Percentiles rank a stretch among this genome's conserved stretches.
These are phyloP conservation scores for Nicotiana tomentosiformis DNA, from an alignment of 257 asterid genomes.

Conservation along the genomic window DNA sequence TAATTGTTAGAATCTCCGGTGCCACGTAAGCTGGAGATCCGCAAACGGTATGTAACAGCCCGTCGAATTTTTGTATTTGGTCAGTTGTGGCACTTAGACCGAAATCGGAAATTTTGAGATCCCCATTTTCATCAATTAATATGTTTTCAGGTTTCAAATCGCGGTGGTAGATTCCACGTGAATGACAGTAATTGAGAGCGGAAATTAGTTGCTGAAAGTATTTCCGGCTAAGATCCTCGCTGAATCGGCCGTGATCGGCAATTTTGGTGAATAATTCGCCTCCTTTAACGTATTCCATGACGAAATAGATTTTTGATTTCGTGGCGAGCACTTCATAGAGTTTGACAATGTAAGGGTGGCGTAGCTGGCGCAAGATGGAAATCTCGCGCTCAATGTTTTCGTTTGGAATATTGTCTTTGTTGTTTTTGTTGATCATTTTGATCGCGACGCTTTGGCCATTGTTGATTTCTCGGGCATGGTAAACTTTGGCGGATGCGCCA, in stretches of 20 bases:
- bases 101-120: constrained; percentile 76
- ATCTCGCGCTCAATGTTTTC: constrained; percentile 66
- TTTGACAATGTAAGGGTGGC: constrained; percentile 56
- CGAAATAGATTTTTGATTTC: constrained; percentile 55
- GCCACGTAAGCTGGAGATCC: constrained; percentile 98
- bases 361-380: constrained; percentile 55
- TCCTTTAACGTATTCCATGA: constrained; percentile 77
- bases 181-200: constrained; percentile 70
- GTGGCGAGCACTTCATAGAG: constrained; percentile 79
- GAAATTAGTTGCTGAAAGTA: constrained; percentile 82
- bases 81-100: constrained; percentile 76
- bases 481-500: constrained; percentile 92
- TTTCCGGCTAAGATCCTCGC: constrained; percentile 56
- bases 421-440: constrained; percentile 59
- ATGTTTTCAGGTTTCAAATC: constrained; percentile 90
- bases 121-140: constrained; percentile 70
- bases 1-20: constrained; percentile 77
- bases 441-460: constrained; percentile 76
- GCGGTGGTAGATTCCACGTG: constrained; percentile 74
- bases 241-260: constrained; percentile 52
- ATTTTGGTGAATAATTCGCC: constrained; percentile 73
- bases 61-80: constrained; percentile 48
- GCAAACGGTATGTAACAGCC: constrained; percentile 74
- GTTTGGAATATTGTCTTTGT: constrained; percentile 15
- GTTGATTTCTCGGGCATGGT: constrained; percentile 62